Base-by-base conservation (phyloP, 2,329 filamentous ascomycete genomes). In the Arachnomyces sp. region DNA sequence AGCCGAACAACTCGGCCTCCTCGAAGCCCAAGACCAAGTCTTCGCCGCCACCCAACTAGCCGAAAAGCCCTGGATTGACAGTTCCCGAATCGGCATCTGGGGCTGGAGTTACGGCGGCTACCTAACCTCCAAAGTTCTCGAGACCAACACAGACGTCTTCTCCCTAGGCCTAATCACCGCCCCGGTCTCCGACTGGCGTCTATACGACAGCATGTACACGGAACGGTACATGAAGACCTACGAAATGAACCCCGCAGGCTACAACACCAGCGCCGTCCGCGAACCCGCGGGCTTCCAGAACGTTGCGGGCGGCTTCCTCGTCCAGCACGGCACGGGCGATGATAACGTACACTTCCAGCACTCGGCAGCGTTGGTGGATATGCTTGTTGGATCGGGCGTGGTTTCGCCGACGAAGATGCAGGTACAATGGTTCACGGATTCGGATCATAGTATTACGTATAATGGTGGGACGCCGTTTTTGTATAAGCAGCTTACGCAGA, bases 281-380 rank as follows among this genome's bases (percentile, higher is more conserved):
- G 67, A 76, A 3, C 57, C 68, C 0, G 64, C 65, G 0, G 80
- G 81, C 0, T 85, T 85, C 67, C 75, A 76, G 61, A 73, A 73
- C 38, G 68, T 81, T 7, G 65, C 65, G 0, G 81, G 81, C 3
- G 71, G 73, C 2, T 76, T 82, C 45, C 63, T 78, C 4, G 67
- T 85, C 32, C 71, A 80, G 44, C 81, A 85, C 52, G 81, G 80
- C 0, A 76, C 77, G 0, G 80, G 78, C 0, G 81, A 85, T 46
- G 81, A 84, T 50, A 85, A 85, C 38, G 81, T 84, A 11, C 81
- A 85, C 52, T 84, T 81, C 54, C 80, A 84, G 60, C 77, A 85
- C 45, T 52, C 73, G 0, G 80, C 79, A 0, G 77, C 73, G 1
- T 57, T 85, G 28, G 62, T 78, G 0, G 79, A 85, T 49, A 56